Evolutionary conservation across 2,329 filamentous ascomycete species (phyloP).

Genomic region (Neurospora crassa): DNA sequence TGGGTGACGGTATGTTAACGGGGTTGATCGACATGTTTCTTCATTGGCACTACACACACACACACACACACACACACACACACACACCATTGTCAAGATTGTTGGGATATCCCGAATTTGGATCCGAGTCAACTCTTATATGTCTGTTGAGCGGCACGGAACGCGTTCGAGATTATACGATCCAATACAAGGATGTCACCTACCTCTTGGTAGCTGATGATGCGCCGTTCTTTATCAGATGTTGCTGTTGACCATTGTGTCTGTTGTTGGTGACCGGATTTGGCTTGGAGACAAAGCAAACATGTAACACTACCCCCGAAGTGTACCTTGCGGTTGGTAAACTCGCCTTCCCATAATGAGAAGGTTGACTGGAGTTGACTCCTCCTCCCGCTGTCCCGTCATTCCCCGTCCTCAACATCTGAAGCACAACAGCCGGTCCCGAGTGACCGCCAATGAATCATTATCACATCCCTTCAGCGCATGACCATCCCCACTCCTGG

Average conservation of each 20-base stretch:
- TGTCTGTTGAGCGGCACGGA: background rate
- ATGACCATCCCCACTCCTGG: background rate
- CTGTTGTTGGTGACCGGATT: background rate
- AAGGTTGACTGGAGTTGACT: background rate
- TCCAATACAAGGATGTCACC: background rate
- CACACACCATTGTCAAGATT: background rate
- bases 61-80: background rate
- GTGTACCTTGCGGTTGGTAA: background rate
- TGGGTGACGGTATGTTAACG: background rate
- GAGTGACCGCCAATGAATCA: background rate
- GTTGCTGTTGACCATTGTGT: background rate
- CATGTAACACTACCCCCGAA: background rate
- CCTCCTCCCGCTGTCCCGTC: background rate
- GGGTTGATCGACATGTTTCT: background rate
- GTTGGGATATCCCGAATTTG: background rate
- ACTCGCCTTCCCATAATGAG: too few species aligned
- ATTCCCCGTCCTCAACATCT: background rate
- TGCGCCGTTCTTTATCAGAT: background rate
- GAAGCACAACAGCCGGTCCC: background rate
- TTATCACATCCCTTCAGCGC: constrained; percentile 1
- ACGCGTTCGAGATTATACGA: background rate
- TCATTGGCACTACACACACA: background rate
- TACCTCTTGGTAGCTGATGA: too few species aligned
- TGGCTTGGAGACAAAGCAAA: background rate
- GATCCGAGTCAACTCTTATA: background rate